Base-by-base conservation (phyloP, 176 grass and related monocot species). In the Thinopyrum elongatum region DNA sequence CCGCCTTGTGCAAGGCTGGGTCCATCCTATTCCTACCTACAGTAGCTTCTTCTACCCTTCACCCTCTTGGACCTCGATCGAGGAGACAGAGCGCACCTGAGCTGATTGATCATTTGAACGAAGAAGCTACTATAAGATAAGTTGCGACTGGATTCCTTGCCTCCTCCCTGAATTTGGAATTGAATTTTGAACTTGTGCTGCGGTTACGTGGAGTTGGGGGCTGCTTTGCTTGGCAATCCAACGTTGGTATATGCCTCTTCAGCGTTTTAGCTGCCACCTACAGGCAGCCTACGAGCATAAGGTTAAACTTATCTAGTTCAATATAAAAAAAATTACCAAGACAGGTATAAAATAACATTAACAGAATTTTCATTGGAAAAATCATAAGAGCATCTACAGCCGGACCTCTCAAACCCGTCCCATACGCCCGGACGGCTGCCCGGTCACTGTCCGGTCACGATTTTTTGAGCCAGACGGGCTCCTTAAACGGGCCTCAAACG, bases 1-100 rank as follows among this genome's bases (percentile, higher is more conserved):
- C 89, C 2, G 92, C 94, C 83, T 84, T 84, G 85, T 90, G 49
- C 79, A 97, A 21, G 13, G 1, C 7, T 4, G 79, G 87, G 31
- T 92, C 63, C 94, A 97, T 97, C 67, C 68, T 53, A 21, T 76
- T 76, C 44, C 46, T 75, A 70, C 31, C 68, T 23, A 30, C 65
- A 71, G 2, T 23, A 29, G 25, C 31, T 64, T 23, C 22, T 57
- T 14, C 12, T 57, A 23, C 51, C 16, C 53, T 77, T 33, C 47
- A 34, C 74, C 63, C 64, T 27, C 76, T 9, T 34, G 33, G 36
- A 62, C 8, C 59, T 55, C 27, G 74, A 55, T 76, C 27, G 15
- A 7, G 17, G 8, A 55, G 16, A 31, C 27, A 19, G 14, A 59
- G 10, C 22, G 29, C 27, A 17, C 0, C 72, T 30, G 72, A 77